Conservation (phyloP, 2,329 filamentous ascomycete genomes). For the Aspergillus texensis region DNA sequence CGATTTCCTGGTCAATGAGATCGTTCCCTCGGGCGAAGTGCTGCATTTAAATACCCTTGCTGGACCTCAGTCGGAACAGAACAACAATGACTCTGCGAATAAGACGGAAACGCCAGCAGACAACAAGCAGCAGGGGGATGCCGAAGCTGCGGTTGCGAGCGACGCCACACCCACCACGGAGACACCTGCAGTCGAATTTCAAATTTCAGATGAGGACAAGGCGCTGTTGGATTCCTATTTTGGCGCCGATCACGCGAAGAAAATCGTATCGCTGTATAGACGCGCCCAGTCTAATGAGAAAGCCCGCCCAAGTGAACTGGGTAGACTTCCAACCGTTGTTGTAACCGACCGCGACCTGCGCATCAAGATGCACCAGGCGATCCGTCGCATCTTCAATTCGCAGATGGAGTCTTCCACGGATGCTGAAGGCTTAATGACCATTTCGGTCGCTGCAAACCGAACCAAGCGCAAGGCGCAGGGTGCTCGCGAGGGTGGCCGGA, state of each 20-base stretch:
- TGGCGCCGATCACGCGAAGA: slow-evolving; percentile 51
- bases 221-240: slow-evolving; percentile 52
- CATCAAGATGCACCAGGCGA: slow-evolving; percentile 63
- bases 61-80: slow-evolving; percentile 26
- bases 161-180: slow-evolving; percentile 17
- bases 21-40: slow-evolving; percentile 73
- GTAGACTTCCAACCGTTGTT: slow-evolving; percentile 54
- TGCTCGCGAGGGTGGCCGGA: slow-evolving; percentile 32
- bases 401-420: slow-evolving; percentile 77
- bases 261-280: slow-evolving; percentile 59
- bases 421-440: slow-evolving; percentile 67
- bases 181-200: slow-evolving; percentile 27
- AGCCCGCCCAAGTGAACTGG: slow-evolving; percentile 59
- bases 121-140: slow-evolving; percentile 17
- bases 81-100: slow-evolving; percentile 14
- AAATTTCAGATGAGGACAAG: slow-evolving; percentile 49
- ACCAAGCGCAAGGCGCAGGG: slow-evolving; percentile 36
- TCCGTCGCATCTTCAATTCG: slow-evolving; percentile 79
- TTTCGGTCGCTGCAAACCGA: slow-evolving; percentile 50
- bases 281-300: slow-evolving; percentile 57
- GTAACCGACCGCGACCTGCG: slow-evolving; percentile 65
- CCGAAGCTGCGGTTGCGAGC: slow-evolving; percentile 14
- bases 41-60: slow-evolving; percentile 65
- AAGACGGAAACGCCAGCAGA: slow-evolving; percentile 15
- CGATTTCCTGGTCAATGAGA: slow-evolving; percentile 92